Evolutionary conservation across 2,329 filamentous ascomycete genomes (phyloP).

Genomic region (Exophiala sp.): DNA sequence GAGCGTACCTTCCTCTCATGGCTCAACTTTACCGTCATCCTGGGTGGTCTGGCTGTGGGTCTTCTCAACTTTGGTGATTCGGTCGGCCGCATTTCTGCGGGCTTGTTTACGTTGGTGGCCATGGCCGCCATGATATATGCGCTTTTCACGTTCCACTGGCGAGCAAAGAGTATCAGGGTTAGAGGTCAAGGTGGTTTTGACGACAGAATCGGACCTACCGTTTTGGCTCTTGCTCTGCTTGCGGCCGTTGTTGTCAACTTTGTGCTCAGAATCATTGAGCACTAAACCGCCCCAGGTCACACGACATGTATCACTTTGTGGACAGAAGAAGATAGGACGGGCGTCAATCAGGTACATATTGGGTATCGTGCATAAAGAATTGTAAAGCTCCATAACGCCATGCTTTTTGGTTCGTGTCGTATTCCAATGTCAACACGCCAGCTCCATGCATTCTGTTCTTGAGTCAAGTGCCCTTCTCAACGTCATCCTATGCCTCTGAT

Average conservation of each 20-base stretch:
- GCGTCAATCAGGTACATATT: no score
- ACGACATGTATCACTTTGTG: no score
- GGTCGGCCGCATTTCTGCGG: slow-evolving; percentile 88
- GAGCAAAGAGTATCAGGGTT: slow-evolving; percentile 85
- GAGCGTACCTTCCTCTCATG: slow-evolving; percentile 98
- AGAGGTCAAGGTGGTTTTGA: slow-evolving; percentile 94
- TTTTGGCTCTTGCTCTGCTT: slow-evolving; percentile 80
- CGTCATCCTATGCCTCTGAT: neutral
- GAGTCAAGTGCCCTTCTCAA: neutral
- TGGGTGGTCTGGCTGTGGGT: slow-evolving; percentile 91
- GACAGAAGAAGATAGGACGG: no score
- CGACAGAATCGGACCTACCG: slow-evolving; percentile 88
- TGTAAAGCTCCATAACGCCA: no score
- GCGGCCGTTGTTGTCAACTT: slow-evolving; percentile 96
- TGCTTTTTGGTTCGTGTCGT: no score
- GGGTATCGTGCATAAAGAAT: no score
- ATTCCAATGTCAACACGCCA: no score
- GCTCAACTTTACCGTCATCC: slow-evolving; percentile 99
- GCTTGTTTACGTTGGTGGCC: slow-evolving; percentile 88
- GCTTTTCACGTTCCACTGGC: slow-evolving; percentile 93
- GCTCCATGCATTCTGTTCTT: no score
- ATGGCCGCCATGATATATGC: slow-evolving; percentile 96
- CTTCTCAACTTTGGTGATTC: slow-evolving; percentile 97
- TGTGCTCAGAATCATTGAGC: slow-evolving; percentile 58
- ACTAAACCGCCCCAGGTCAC: neutral